Conservation (phyloP, 495 filamentous ascomycete species). For the Staphylotrichum longicolle region DNA sequence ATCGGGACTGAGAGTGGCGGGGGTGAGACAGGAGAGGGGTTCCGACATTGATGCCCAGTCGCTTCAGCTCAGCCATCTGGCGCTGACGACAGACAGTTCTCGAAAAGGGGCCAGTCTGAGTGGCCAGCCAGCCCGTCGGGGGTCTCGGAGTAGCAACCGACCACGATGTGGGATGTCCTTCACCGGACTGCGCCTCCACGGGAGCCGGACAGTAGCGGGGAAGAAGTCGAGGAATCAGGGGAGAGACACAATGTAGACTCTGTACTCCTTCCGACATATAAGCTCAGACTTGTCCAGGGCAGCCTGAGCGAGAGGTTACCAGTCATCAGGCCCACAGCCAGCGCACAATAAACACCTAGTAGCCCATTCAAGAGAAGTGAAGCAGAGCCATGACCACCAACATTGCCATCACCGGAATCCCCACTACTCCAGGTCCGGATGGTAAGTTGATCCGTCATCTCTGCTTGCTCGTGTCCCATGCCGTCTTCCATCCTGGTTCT, state of each 20-base stretch:
- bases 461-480: not conserved
- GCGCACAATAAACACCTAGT: not conserved
- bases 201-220: no score
- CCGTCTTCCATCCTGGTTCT: no score
- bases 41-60: not conserved
- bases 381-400: conserved; percentile 25
- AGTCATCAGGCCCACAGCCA: not conserved
- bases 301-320: not conserved
- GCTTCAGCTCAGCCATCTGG: not conserved
- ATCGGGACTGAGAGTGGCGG: not conserved
- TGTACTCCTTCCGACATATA: no score
- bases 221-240: no score
- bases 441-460: not conserved
- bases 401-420: conserved; percentile 31
- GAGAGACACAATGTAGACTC: no score
- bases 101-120: not conserved
- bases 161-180: no score
- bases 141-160: no score
- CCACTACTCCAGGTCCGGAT: conserved; percentile 25
- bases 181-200: no score
- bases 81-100: not conserved
- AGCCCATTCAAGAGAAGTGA: not conserved
- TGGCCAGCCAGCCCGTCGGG: not conserved
- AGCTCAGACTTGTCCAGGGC: not conserved
- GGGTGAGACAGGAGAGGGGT: not conserved